A percentile compares a stretch with the other conserved stretches of the same genome.
Evolutionary conservation across 2,329 filamentous ascomycete species (phyloP).

Genomic region (Aspergillus puulaauensis): DNA sequence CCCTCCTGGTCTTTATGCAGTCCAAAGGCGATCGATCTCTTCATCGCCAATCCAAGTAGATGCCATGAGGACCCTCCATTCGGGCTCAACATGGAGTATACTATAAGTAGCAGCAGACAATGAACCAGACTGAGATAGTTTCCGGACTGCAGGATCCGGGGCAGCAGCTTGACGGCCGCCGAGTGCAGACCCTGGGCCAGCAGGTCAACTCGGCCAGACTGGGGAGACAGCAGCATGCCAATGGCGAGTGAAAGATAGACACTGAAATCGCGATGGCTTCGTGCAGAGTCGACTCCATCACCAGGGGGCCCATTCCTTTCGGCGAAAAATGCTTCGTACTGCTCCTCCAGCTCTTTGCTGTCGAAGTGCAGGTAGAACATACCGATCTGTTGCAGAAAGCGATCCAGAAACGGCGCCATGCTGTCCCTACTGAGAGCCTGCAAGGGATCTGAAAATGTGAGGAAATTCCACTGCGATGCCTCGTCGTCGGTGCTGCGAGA

Average conservation of each 20-base stretch:
- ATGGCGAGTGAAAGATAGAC: slow-evolving; percentile 16
- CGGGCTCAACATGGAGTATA: slow-evolving; percentile 24
- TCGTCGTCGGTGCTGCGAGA: not conserved
- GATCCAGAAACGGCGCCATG: slow-evolving; percentile 9
- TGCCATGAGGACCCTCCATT: slow-evolving; percentile 32
- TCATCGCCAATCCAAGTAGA: slow-evolving; percentile 30
- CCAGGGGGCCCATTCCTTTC: not conserved
- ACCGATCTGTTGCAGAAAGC: slow-evolving; percentile 12
- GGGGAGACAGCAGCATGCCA: slow-evolving; percentile 17
- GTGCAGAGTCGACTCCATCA: not conserved
- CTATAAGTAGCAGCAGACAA: slow-evolving; percentile 22
- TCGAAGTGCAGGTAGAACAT: slow-evolving; percentile 15
- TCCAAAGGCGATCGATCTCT: slow-evolving; percentile 26
- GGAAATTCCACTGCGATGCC: not conserved
- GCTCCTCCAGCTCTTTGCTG: slow-evolving; percentile 2
- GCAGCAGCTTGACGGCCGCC: slow-evolving; percentile 4
- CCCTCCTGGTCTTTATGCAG: slow-evolving; percentile 24
- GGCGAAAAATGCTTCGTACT: slow-evolving; percentile 15
- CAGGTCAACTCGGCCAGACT: slow-evolving; percentile 9
- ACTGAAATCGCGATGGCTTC: slow-evolving; percentile 9
- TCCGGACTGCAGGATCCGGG: slow-evolving; percentile 11
- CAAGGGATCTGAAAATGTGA: not conserved
- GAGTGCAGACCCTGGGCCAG: slow-evolving; percentile 13
- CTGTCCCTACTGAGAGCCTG: slow-evolving; percentile 5
- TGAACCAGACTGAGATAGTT: slow-evolving; percentile 9